Conservation (phyloP, 2,329 filamentous ascomycete species). For the Aspergillus sp. region DNA sequence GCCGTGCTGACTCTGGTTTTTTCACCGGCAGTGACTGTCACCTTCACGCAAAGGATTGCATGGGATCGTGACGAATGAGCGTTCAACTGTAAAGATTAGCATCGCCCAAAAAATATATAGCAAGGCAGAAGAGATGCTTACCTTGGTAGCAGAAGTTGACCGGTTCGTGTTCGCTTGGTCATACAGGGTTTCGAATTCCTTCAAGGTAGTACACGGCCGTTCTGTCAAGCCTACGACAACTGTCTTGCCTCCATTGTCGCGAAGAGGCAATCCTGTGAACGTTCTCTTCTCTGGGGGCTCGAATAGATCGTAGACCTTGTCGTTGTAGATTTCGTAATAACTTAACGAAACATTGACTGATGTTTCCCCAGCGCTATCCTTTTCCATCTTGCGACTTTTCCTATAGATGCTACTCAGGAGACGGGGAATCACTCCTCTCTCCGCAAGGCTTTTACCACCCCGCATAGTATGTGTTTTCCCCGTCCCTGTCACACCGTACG, state of each 20-base stretch:
- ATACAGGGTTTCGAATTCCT: slow-evolving; percentile 85
- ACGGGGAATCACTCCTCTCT: slow-evolving; percentile 82
- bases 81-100: slow-evolving; percentile 56
- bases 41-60: slow-evolving; percentile 84
- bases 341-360: slow-evolving; percentile 71
- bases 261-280: slow-evolving; percentile 70
- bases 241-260: slow-evolving; percentile 82
- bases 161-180: slow-evolving; percentile 89
- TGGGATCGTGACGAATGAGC: slow-evolving; percentile 86
- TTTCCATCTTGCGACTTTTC: slow-evolving; percentile 75
- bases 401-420: slow-evolving; percentile 82
- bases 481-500: slow-evolving; percentile 88
- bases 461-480: slow-evolving; percentile 97
- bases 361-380: slow-evolving; percentile 68
- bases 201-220: slow-evolving; percentile 73
- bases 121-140: slow-evolving; percentile 14
- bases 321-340: slow-evolving; percentile 97
- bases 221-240: slow-evolving; percentile 83
- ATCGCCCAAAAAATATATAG: background rate
- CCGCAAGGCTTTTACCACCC: slow-evolving; percentile 77
- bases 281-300: slow-evolving; percentile 84
- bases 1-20: slow-evolving; percentile 72
- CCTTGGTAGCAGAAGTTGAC: slow-evolving; percentile 82
- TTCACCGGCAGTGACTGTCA: slow-evolving; percentile 69
- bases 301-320: slow-evolving; percentile 88